Evolutionary conservation across 2,329 filamentous ascomycete species (phyloP).

Genomic region (Rhynchosporium secalis): DNA sequence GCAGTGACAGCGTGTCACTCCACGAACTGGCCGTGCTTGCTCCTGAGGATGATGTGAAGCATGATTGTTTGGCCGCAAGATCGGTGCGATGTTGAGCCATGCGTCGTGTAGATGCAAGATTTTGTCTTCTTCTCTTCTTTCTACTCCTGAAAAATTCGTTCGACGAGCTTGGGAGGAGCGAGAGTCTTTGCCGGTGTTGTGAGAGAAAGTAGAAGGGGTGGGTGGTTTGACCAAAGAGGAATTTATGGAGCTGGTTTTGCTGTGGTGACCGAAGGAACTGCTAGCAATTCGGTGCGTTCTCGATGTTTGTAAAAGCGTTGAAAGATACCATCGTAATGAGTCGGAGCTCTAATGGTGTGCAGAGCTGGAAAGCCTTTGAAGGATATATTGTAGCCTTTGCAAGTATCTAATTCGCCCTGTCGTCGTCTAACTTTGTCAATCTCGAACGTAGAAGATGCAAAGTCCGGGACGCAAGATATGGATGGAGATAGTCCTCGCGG

Average conservation of each 20-base stretch:
- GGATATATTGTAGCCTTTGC: slow-evolving; percentile 56
- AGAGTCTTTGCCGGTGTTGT: slow-evolving; percentile 17
- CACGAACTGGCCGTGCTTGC: slow-evolving; percentile 48
- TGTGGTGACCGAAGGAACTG: slow-evolving; percentile 27
- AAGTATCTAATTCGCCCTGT: slow-evolving; percentile 61
- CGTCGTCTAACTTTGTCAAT: slow-evolving; percentile 44
- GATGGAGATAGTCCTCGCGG: slow-evolving; percentile 60
- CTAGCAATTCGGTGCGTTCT: slow-evolving; percentile 34
- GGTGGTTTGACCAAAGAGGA: slow-evolving; percentile 26
- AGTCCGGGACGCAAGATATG: slow-evolving; percentile 58
- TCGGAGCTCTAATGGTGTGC: slow-evolving; percentile 60
- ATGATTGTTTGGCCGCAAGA: slow-evolving; percentile 52
- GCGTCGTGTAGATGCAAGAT: slow-evolving; percentile 54
- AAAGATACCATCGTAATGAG: slow-evolving; percentile 68
- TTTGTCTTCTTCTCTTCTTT: slow-evolving; percentile 37
- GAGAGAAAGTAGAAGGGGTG: slow-evolving; percentile 29
- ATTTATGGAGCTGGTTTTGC: slow-evolving; percentile 18
- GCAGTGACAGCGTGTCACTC: slow-evolving; percentile 58
- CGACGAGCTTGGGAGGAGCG: slow-evolving; percentile 11
- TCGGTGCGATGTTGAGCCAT: slow-evolving; percentile 67
- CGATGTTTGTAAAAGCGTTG: slow-evolving; percentile 62
- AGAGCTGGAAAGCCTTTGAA: slow-evolving; percentile 64
- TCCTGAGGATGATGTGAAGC: slow-evolving; percentile 59
- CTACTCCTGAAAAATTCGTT: slow-evolving; percentile 14
- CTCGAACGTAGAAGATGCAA: slow-evolving; percentile 63